phyloP scores from a whole-genome alignment of 1,139 yeast species.

The Waltiozyma sp. region DNA sequence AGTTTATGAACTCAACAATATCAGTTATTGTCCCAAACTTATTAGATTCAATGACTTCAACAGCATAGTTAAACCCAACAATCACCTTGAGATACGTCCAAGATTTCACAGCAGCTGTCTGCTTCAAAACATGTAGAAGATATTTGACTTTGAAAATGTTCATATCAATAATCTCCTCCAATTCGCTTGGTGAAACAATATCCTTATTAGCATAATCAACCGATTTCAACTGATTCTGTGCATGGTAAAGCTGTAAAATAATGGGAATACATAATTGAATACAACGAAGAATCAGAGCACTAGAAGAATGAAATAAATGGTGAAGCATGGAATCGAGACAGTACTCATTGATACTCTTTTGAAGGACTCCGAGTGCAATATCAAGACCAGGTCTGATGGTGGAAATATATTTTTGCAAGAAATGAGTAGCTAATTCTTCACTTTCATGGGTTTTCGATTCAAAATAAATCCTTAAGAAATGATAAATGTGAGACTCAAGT shows the following conservation, averaged over 20 bases:
- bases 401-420: no score
- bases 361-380: neutral
- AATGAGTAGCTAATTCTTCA: neutral
- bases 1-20: neutral
- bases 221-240: slow-evolving; percentile 6
- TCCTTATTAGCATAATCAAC: slow-evolving; percentile 1
- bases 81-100: neutral
- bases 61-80: neutral
- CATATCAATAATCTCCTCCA: slow-evolving; percentile 2
- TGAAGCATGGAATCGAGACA: neutral
- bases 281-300: slow-evolving; percentile 2
- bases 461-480: neutral
- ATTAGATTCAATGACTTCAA: neutral
- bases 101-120: neutral
- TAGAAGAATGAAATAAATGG: neutral
- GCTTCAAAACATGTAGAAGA: neutral
- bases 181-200: neutral
- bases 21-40: neutral
- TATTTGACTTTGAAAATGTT: no score
- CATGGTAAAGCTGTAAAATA: slow-evolving; percentile 9
- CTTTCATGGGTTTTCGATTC: neutral
- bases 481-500: neutral
- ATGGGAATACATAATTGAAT: slow-evolving; percentile 1
- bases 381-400: neutral
- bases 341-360: neutral